These are phyloP conservation scores for Debaryomycetaceae sp. DNA, from an alignment of 1,139 yeast species.

Conservation along the genomic window DNA sequence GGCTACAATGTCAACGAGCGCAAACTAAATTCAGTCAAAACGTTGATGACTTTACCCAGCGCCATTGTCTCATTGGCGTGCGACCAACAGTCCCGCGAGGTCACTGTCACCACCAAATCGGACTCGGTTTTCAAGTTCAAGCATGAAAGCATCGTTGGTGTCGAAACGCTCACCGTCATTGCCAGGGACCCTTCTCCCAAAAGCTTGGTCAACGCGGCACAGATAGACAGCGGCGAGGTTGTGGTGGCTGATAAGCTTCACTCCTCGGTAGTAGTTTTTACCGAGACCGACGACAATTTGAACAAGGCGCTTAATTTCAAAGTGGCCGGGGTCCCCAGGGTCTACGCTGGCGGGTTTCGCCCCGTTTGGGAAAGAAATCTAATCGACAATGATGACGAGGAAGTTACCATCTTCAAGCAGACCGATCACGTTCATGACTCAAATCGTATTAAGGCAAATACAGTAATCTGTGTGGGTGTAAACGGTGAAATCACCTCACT, in stretches of 20 bases:
- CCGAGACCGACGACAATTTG: constrained; percentile 9
- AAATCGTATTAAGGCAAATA: too few relatives aligned
- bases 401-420: too few relatives aligned
- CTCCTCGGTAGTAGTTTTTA: constrained; percentile 31
- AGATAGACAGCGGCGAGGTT: constrained; percentile 18
- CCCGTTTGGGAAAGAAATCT: constrained; percentile 36
- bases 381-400: not conserved
- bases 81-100: constrained; percentile 14
- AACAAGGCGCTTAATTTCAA: constrained; percentile 14
- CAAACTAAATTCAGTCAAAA: constrained; percentile 28
- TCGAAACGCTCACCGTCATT: constrained; percentile 12
- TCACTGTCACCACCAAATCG: constrained; percentile 34
- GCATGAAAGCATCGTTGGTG: constrained; percentile 10
- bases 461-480: constrained; percentile 40
- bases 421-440: too few relatives aligned
- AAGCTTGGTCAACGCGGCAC: constrained; percentile 35
- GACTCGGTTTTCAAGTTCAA: constrained; percentile 35
- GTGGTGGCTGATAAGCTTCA: constrained; percentile 42
- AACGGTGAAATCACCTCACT: constrained; percentile 43
- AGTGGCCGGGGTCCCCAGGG: constrained; percentile 41
- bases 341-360: constrained; percentile 25
- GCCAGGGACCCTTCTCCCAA: constrained; percentile 36
- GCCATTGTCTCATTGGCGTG: constrained; percentile 31
- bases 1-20: constrained; percentile 36
- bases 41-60: constrained; percentile 30